Percentiles rank a stretch among this genome's conserved stretches.
These are phyloP conservation scores for Niveomyces coronatus DNA, from an alignment of 2,329 filamentous ascomycete species.

Conservation along the genomic window DNA sequence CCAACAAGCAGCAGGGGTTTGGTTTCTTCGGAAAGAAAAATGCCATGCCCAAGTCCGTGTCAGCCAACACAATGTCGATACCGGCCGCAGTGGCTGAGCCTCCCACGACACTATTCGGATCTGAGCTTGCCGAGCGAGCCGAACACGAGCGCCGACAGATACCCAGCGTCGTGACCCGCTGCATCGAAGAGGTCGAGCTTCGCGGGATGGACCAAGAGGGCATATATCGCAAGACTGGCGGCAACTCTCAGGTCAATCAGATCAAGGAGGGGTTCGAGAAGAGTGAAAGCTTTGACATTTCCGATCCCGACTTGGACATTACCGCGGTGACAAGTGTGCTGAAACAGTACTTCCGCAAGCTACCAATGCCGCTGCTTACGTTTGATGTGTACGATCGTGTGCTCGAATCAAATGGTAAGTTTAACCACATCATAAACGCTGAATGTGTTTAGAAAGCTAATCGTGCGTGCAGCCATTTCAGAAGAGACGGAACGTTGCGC, in stretches of 20 bases:
- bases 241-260: constrained; percentile 78
- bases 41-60: constrained; percentile 41
- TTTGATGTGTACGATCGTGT: constrained; percentile 87
- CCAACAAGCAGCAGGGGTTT: constrained; percentile 43
- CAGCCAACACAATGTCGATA: constrained; percentile 29
- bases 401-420: constrained; percentile 67
- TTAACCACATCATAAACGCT: neutral
- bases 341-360: constrained; percentile 94
- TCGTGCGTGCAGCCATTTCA: constrained; percentile 43
- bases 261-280: constrained; percentile 90
- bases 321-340: constrained; percentile 90
- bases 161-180: constrained; percentile 81
- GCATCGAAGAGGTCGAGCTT: constrained; percentile 92
- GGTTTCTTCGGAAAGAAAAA: constrained; percentile 58
- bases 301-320: constrained; percentile 87
- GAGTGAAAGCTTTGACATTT: constrained; percentile 79
- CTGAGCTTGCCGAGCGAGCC: constrained; percentile 74
- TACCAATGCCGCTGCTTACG: constrained; percentile 81
- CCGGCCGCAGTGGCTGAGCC: constrained; percentile 40
- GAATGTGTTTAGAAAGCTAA: constrained; percentile 15
- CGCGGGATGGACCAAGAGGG: constrained; percentile 96
- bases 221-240: constrained; percentile 95
- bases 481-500: constrained; percentile 58
- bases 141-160: constrained; percentile 85
- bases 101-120: constrained; percentile 66